phyloP scores from a whole-genome alignment of 1,284 basidiomycete species.

The Athelia sp. region DNA sequence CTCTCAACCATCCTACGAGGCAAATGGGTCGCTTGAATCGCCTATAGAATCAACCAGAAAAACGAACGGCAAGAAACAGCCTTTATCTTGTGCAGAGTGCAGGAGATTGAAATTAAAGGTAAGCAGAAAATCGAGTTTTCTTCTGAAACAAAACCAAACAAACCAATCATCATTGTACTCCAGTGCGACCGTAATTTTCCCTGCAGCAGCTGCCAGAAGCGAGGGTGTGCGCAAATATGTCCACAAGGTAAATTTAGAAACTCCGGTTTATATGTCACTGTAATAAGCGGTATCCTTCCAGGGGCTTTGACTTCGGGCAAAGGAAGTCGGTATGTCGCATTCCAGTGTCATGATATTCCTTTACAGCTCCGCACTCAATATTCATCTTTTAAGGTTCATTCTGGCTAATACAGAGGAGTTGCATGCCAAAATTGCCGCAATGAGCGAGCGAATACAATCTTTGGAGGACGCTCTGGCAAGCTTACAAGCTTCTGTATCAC shows the following conservation, averaged over 20 bases:
- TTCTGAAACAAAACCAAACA: too few relatives aligned
- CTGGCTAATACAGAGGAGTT: slow-evolving; percentile 71
- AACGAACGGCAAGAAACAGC: slow-evolving; percentile 36
- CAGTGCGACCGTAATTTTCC: slow-evolving; percentile 58
- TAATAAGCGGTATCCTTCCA: too few relatives aligned
- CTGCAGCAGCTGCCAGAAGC: slow-evolving; percentile 51
- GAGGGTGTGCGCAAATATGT: slow-evolving; percentile 62
- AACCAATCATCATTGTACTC: neutral
- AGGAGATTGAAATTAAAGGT: slow-evolving; percentile 50
- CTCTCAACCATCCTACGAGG: neutral
- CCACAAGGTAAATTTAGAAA: slow-evolving; percentile 48
- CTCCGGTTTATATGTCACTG: too few relatives aligned
- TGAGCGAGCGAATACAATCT: slow-evolving; percentile 61
- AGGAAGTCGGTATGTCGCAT: slow-evolving; percentile 47
- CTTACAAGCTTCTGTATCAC: slow-evolving; percentile 20
- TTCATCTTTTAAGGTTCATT: slow-evolving; percentile 54
- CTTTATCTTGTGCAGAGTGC: slow-evolving; percentile 56
- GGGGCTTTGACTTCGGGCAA: slow-evolving; percentile 73
- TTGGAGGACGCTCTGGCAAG: slow-evolving; percentile 58
- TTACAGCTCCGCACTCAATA: slow-evolving; percentile 2
- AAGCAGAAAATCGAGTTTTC: slow-evolving; percentile 11
- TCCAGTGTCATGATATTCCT: slow-evolving; percentile 1
- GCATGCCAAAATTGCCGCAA: slow-evolving; percentile 64
- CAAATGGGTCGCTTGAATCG: neutral
- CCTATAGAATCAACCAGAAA: slow-evolving; percentile 29